Percentiles rank a stretch among this genome's conserved stretches.
Conservation (phyloP, 371 early-diverging fungal species). For the Mortierella sp. region DNA sequence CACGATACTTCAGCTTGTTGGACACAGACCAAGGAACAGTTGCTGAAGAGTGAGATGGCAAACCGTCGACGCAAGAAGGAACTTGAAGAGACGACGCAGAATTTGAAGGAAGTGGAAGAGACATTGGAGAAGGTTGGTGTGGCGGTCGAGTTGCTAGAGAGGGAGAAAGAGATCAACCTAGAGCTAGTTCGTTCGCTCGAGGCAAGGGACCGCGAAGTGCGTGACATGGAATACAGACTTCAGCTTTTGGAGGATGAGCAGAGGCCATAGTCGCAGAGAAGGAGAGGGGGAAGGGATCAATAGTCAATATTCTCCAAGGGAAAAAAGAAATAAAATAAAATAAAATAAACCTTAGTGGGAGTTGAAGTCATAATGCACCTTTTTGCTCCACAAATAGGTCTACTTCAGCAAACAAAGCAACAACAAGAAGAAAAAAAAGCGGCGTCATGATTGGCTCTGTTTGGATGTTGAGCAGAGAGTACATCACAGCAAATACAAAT, state of each 20-base stretch:
- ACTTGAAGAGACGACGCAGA: conserved; percentile 27
- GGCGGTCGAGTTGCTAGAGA: conserved; percentile 41
- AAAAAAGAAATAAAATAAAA: no score
- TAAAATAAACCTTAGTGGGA: no score
- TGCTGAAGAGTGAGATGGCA: conserved; percentile 28
- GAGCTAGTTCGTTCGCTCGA: conserved; percentile 19
- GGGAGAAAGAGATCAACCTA: conserved; percentile 24
- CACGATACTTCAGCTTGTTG: conserved; percentile 29
- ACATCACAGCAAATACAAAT: no score
- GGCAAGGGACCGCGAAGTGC: conserved; percentile 28
- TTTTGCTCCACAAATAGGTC: no score
- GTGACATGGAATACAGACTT: conserved; percentile 37
- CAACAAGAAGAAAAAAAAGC: no score
- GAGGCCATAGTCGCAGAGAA: no score
- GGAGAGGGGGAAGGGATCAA: no score
- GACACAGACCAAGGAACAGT: conserved; percentile 41
- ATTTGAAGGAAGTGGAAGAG: conserved; percentile 38
- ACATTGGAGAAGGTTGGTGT: conserved; percentile 30
- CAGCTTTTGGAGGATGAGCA: conserved; percentile 26
- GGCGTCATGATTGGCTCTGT: no score
- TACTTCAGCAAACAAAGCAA: no score
- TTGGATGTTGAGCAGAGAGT: no score
- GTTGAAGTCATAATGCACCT: no score
- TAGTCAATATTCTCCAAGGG: no score
- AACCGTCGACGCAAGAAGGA: conserved; percentile 30